Evolutionary conservation across 176 grass and related monocot genomes (phyloP), one percentile per base, ranked within the genome.

Genomic region (Zoysia japonica): DNA sequence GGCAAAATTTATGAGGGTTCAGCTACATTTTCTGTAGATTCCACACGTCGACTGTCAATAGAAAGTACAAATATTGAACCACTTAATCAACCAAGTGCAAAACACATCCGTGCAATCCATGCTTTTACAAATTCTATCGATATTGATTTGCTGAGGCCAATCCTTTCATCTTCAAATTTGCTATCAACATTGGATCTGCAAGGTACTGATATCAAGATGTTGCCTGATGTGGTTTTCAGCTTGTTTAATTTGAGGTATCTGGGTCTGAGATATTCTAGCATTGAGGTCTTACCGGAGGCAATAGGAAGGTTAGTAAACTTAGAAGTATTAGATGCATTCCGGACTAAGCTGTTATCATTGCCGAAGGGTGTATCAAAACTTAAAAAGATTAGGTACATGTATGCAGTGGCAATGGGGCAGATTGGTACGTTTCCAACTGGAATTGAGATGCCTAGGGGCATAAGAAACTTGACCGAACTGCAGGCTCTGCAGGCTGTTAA

Each of bases 191-290:
- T 87, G 56, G 40, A 82, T 72, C 47, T 85, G 9, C 16, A 89
- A 47, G 72, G 59, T 8, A 15, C 66, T 17, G 0, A 40, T 4
- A 70, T 89, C 4, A 36, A 85, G 67, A 46, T 0, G 1, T 3
- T 89, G 0, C 70, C 76, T 7, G 46, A 64, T 55, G 39, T 59
- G n/a, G 44, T 89, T 2, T 82, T 76, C 9, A 40, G 63, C 11
- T 81, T 89, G 19, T 84, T 85, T 44, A 89, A 85, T 65, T 54
- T 89, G 4, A 65, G 35, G 0, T 74, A 67, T 16, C 51, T 89
- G 15, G 71, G 87, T 61, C 60, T 89, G 5, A 16, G 72, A 16
- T 0, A 11, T 19, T 78, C 72, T 42, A 0, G 2, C 3, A 64
- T 87, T 2, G 60, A 65, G 44, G 0, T 11, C 57, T 12, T 89